Conservation (phyloP, 805 yeast genomes). For the Candida morakotiae region DNA sequence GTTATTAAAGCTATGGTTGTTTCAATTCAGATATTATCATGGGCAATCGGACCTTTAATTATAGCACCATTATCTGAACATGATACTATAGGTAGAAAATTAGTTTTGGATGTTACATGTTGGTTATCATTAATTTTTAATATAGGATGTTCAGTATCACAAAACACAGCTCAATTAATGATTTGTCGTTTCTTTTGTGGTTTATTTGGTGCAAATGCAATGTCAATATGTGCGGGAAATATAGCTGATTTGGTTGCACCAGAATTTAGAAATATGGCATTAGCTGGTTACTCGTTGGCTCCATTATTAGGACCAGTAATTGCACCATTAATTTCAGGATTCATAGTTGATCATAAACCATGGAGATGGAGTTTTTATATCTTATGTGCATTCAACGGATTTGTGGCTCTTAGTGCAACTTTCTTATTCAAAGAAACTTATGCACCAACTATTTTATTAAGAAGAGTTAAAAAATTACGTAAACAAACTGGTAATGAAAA, state of each 20-base stretch:
- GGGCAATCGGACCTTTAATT: slow-evolving; percentile 38
- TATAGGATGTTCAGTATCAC: slow-evolving; percentile 33
- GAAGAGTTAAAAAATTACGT: slow-evolving; percentile 24
- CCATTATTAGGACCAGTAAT: slow-evolving; percentile 37
- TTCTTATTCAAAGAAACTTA: slow-evolving; percentile 31
- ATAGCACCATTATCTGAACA: slow-evolving; percentile 38
- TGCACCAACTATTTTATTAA: slow-evolving; percentile 28
- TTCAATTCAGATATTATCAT: slow-evolving; percentile 34
- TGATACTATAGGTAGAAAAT: slow-evolving; percentile 32
- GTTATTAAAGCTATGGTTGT: slow-evolving; percentile 28
- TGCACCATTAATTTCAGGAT: slow-evolving; percentile 36
- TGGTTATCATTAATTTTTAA: slow-evolving; percentile 34
- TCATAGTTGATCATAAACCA: slow-evolving; percentile 23
- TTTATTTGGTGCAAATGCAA: slow-evolving; percentile 33
- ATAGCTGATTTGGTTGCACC: slow-evolving; percentile 35
- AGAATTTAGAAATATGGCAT: slow-evolving; percentile 25
- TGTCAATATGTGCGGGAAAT: slow-evolving; percentile 38
- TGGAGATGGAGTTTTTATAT: slow-evolving; percentile 39
- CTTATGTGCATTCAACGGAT: slow-evolving; percentile 30
- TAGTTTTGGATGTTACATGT: slow-evolving; percentile 28
- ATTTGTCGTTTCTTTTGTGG: slow-evolving; percentile 34
- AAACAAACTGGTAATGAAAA: slow-evolving; percentile 32
- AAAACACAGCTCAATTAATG: slow-evolving; percentile 28
- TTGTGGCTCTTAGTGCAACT: slow-evolving; percentile 27
- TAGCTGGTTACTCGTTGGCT: slow-evolving; percentile 34